Evolutionary conservation across 139 green algal species (phyloP), one percentile per base, ranked within the genome.

Genomic region (Ettlia oleoabundans): DNA sequence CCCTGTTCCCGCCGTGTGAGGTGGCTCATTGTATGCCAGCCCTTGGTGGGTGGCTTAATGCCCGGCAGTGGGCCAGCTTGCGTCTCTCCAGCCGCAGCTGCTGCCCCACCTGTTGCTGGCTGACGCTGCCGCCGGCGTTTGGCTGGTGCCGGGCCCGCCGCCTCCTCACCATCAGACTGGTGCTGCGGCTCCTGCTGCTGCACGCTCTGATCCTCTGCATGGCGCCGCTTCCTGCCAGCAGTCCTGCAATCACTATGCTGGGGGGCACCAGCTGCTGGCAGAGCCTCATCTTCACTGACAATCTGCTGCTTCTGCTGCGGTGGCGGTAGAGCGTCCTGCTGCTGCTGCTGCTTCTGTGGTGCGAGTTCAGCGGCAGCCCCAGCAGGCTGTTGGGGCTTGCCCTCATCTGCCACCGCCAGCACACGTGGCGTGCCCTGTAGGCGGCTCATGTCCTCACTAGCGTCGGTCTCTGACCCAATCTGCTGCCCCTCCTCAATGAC

Each of bases 391-490:
- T 10, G 13, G 47, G 47, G 13, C 47, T 58, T 58, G 47, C 13
- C 47, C 47, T 15, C 47, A 24, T 10, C 1, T 6, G 33, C 52
- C 3, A 38, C 32, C 22, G 53, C 53, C 73, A 80, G 51, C 53
- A 68, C 51, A 28, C 53, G 73, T 37, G 51, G 52, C 28, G 53
- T 55, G 13, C 38, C 37, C 10, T 35, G 37, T 52, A 53, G 4
- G 0, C 22, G 52, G n/a, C 26, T 42, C 53, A 80, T 22, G 51
- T 63, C 52, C 0, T 80, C 73, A 3, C 35, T 40, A 8, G 40
- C 73, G n/a, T 80, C 73, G 26, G 73, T 80, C 73, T 80, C 73
- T 0, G 53, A 55, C n/a, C 73, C 73, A 37, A 35, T 55, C 0
- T 42, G 30, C 47, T 15, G 37, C 13, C 19, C 15, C 35, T 80